A percentile compares a stretch with the other conserved stretches of the same genome.
phyloP scores from a whole-genome alignment of 2,329 filamentous ascomycete genomes.

The Talaromyces sp. region DNA sequence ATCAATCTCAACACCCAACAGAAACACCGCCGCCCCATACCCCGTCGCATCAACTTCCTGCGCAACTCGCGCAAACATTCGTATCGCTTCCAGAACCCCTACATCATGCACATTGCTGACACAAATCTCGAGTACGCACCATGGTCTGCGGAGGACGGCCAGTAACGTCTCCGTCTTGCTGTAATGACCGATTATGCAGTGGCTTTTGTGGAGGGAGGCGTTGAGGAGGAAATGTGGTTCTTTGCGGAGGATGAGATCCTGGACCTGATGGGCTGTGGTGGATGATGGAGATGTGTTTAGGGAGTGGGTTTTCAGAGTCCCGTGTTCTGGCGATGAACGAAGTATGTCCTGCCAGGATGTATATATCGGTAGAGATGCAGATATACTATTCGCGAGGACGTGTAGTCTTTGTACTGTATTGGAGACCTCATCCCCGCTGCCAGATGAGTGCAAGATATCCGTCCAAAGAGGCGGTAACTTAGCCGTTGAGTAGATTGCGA shows the following conservation, averaged over 20 bases:
- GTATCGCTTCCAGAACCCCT: not conserved
- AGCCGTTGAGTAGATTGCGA: conserved; percentile 17
- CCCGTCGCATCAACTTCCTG: conserved; percentile 6
- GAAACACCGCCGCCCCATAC: conserved; percentile 14
- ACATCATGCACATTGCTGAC: not conserved
- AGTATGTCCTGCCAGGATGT: conserved; percentile 7
- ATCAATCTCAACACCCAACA: conserved; percentile 13
- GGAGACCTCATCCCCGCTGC: not conserved
- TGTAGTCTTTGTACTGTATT: conserved; percentile 4
- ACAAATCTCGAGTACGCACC: conserved; percentile 19
- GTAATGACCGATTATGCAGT: conserved; percentile 16
- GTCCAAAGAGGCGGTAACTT: conserved; percentile 9
- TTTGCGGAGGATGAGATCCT: not conserved
- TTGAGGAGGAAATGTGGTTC: conserved; percentile 17
- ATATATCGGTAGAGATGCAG: conserved; percentile 7
- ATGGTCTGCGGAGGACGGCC: conserved; percentile 11
- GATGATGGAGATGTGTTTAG: not conserved
- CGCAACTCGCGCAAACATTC: conserved; percentile 8
- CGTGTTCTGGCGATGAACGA: not conserved
- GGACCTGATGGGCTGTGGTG: not conserved
- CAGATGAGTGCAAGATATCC: not conserved
- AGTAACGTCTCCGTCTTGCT: conserved; percentile 9
- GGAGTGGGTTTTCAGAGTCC: not conserved
- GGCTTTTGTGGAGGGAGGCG: conserved; percentile 8
- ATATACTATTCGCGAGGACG: not conserved